Percentiles rank a stretch among this genome's conserved stretches.
Evolutionary conservation across 2,329 filamentous ascomycete species (phyloP).

Genomic region (Claviceps fusiformis): DNA sequence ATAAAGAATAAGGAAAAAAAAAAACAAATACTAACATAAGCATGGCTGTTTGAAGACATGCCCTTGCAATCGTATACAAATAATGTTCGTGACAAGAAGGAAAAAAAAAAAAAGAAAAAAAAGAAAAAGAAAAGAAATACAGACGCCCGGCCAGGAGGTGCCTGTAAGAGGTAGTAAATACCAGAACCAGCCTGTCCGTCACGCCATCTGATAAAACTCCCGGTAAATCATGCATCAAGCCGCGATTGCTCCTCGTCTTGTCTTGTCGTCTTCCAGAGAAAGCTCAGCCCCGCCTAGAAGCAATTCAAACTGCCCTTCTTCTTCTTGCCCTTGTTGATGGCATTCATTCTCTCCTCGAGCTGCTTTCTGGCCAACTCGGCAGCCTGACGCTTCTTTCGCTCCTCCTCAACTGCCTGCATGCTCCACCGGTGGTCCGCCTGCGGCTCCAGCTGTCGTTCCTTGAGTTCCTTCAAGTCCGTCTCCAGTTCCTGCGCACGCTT

Average conservation of each 20-base stretch:
- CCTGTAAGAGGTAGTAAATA: background rate
- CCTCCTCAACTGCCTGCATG: constrained; percentile 88
- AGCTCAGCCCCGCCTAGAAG: constrained; percentile 48
- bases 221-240: background rate
- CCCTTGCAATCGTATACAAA: background rate
- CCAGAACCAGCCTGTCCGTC: too few species aligned
- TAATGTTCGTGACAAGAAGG: background rate
- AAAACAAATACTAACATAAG: background rate
- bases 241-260: background rate
- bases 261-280: constrained; percentile 7
- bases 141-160: too few species aligned
- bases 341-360: constrained; percentile 89
- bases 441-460: constrained; percentile 34
- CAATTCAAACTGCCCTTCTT: constrained; percentile 95
- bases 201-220: too few species aligned
- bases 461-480: constrained; percentile 53
- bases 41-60: background rate
- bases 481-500: constrained; percentile 72
- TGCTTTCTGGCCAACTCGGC: constrained; percentile 81
- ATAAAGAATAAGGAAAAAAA: background rate
- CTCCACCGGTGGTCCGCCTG: constrained; percentile 48
- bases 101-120: background rate
- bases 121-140: background rate
- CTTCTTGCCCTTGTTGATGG: constrained; percentile 78
- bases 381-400: constrained; percentile 80